phyloP scores from a whole-genome alignment of 257 asterid genomes.

The Lycium ferocissimum region DNA sequence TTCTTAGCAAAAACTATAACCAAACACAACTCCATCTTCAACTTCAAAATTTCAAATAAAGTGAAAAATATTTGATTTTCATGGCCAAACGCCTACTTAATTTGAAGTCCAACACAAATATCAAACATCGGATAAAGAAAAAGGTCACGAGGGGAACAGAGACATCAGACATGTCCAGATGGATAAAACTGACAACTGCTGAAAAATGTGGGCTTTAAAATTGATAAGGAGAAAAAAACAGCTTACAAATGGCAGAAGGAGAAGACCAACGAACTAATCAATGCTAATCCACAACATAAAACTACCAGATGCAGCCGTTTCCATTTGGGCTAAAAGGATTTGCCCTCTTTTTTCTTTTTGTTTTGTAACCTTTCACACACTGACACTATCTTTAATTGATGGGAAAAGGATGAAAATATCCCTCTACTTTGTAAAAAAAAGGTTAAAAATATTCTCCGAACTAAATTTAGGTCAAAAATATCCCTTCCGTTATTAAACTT shows the following conservation, averaged over 20 bases:
- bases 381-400: not conserved
- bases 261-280: not conserved
- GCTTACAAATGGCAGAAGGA: constrained; percentile 16
- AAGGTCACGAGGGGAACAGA: not conserved
- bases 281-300: constrained; percentile 3
- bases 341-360: not conserved
- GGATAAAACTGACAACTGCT: not conserved
- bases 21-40: too few species aligned
- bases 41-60: too few species aligned
- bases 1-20: too few species aligned
- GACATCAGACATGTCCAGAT: not conserved
- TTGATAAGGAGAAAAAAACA: not conserved
- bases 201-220: not conserved
- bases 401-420: too few species aligned
- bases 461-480: too few species aligned
- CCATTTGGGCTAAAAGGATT: not conserved
- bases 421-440: too few species aligned
- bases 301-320: constrained; percentile 25
- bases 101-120: too few species aligned
- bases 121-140: too few species aligned
- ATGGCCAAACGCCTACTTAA: too few species aligned
- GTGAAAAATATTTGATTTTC: too few species aligned
- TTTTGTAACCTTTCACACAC: not conserved
- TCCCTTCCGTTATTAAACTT: too few species aligned
- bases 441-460: too few species aligned